phyloP scores from a whole-genome alignment of 202 grass and related monocot species.

The Musa balbisiana region DNA sequence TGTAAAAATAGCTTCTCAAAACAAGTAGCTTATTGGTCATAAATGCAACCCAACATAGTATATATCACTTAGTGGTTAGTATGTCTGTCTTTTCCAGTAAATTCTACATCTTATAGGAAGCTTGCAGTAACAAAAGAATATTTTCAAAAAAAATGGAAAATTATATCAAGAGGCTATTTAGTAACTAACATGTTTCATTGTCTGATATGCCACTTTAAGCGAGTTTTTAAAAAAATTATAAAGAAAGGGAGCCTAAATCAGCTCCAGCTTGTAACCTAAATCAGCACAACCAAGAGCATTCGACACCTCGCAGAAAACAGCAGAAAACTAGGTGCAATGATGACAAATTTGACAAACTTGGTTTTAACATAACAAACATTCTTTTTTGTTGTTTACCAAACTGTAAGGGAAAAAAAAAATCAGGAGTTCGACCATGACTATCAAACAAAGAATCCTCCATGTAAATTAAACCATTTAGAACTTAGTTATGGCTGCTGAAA shows the following conservation, averaged over 20 bases:
- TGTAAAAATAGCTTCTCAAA: neutral
- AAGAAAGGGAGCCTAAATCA: neutral
- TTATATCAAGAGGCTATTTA: too few relatives aligned
- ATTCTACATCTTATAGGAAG: neutral
- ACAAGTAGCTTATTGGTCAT: neutral
- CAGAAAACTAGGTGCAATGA: neutral
- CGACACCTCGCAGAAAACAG: neutral
- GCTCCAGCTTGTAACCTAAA: neutral
- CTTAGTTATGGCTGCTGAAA: neutral
- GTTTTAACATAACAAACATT: neutral
- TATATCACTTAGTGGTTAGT: neutral
- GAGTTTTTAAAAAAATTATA: neutral
- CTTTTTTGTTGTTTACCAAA: too few relatives aligned
- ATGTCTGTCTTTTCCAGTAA: neutral
- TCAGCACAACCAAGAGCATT: neutral
- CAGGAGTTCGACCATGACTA: too few relatives aligned
- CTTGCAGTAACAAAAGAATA: neutral
- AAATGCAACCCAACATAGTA: neutral
- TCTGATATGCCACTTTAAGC: too few relatives aligned
- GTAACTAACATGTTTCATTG: too few relatives aligned
- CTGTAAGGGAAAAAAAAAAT: too few relatives aligned
- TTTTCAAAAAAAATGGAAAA: too few relatives aligned
- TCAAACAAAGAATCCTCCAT: too few relatives aligned
- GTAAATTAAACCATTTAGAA: neutral
- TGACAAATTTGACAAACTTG: neutral